A percentile compares a stretch with the other conserved stretches of the same genome.
These are phyloP conservation scores for Clavispora santaluciae DNA, from an alignment of 805 yeast genomes.

Conservation along the genomic window DNA sequence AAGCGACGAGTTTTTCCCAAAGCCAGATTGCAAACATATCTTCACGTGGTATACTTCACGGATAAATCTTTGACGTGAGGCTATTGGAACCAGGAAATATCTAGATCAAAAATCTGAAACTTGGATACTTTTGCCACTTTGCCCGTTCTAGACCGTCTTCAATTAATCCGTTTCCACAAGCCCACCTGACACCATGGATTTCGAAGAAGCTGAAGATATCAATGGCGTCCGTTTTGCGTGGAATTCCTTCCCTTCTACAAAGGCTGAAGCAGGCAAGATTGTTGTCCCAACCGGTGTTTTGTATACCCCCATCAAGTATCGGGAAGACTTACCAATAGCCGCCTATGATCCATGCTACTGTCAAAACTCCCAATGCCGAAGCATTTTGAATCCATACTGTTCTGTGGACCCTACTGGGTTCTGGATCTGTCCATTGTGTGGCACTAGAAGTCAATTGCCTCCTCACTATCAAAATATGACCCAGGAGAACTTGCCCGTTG, in stretches of 20 bases:
- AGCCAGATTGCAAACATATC: not conserved
- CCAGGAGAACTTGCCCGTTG: slow-evolving; percentile 75
- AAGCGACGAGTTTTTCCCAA: slow-evolving; percentile 12
- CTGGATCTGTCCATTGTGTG: slow-evolving; percentile 88
- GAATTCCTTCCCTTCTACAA: slow-evolving; percentile 81
- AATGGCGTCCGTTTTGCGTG: slow-evolving; percentile 45
- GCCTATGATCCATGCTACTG: slow-evolving; percentile 84
- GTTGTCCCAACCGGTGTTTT: slow-evolving; percentile 93
- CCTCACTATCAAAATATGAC: slow-evolving; percentile 73
- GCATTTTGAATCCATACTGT: slow-evolving; percentile 84
- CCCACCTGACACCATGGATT: slow-evolving; percentile 25
- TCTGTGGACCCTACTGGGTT: slow-evolving; percentile 70
- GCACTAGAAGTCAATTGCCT: slow-evolving; percentile 73
- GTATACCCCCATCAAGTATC: slow-evolving; percentile 86
- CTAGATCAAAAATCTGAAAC: not conserved
- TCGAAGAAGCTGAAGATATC: slow-evolving; percentile 41
- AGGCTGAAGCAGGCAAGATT: slow-evolving; percentile 83
- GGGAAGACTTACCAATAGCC: slow-evolving; percentile 72
- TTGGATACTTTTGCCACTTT: not conserved
- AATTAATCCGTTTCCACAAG: not conserved
- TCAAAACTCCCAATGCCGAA: slow-evolving; percentile 70
- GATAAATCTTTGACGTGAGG: not conserved
- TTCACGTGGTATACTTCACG: not conserved
- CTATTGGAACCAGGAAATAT: not conserved
- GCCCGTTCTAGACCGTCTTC: not conserved